Base-by-base conservation (phyloP, 306 rosid species). In the Pyrus pyrifolia region DNA sequence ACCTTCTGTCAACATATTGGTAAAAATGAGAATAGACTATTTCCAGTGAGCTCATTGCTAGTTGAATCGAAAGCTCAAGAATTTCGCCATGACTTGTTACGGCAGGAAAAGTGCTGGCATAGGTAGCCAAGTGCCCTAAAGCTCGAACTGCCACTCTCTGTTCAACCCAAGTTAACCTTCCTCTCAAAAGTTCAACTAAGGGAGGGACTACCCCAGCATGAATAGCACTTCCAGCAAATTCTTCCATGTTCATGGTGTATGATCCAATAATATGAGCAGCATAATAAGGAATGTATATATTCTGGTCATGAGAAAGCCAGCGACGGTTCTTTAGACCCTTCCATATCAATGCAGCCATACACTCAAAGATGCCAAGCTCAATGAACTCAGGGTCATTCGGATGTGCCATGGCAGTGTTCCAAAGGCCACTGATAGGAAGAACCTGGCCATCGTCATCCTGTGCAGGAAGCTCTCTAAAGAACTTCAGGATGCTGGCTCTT, bases 361-460 rank as follows among this genome's bases (percentile, higher is more conserved):
- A 96, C 76, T 96, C 98, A 79, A 96, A 96, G 81, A 96, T 96
- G 63, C 97, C 99, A 67, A 92, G 68, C 76, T 92, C 98, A 0
- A 96, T 86, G 86, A 96, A 96, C 74, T 96, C 99, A 17, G 98
- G 97, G 60, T 96, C 99, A 76, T 96, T 96, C 42, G 99, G 99
- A 82, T 96, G 99, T 31, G 99, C 99, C 99, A 96, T 96, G 60
- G 99, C 98, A 0, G 99, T 96, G 84, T 96, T 96, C 99, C 99
- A 96, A 76, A 96, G 98, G 72, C 99, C 99, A 73, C 99, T 96
- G 74, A 96, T 96, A 31, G 99, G 98, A 21, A 96, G 99, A 81
- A 96, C 99, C 87, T 96, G 99, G 80, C 97, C 99, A 83, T 96
- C 98, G 11, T 92, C 98, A 76, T 96, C 99, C 82, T 91, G 98